These are phyloP conservation scores for Penicillium sp. DNA, from an alignment of 2,329 filamentous ascomycete genomes.

Conservation along the genomic window DNA sequence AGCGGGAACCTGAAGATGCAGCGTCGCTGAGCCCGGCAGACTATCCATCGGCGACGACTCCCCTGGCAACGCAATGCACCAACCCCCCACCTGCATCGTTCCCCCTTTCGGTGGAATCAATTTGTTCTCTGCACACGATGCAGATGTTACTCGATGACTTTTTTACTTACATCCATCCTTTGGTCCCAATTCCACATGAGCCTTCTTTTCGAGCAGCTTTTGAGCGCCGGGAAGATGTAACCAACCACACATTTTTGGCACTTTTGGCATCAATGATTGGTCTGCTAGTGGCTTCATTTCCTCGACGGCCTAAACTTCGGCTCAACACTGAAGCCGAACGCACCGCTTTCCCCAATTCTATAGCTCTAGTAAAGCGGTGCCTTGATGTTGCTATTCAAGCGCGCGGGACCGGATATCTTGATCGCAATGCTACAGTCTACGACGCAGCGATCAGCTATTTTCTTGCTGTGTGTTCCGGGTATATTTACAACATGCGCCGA, in stretches of 20 bases:
- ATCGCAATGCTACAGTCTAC: conserved; percentile 43
- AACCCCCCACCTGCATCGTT: conserved; percentile 37
- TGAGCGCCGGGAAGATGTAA: conserved; percentile 43
- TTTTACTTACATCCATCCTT: conserved; percentile 49
- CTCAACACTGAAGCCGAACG: conserved; percentile 40
- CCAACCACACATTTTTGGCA: conserved; percentile 43
- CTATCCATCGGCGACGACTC: conserved; percentile 39
- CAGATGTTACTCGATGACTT: conserved; percentile 46
- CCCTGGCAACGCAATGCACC: conserved; percentile 23
- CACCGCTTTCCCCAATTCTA: conserved; percentile 43
- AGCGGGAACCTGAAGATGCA: conserved; percentile 42
- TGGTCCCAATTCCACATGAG: conserved; percentile 48
- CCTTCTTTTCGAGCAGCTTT: conserved; percentile 46
- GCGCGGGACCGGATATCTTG: conserved; percentile 45
- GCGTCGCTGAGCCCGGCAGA: conserved; percentile 43
- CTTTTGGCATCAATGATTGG: conserved; percentile 48
- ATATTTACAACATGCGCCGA: conserved; percentile 40
- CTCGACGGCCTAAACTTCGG: conserved; percentile 43
- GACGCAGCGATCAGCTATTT: conserved; percentile 48
- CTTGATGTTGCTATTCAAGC: conserved; percentile 46
- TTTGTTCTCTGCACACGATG: conserved; percentile 43
- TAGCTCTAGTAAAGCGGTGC: conserved; percentile 44
- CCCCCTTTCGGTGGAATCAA: conserved; percentile 50
- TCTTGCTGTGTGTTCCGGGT: conserved; percentile 41
- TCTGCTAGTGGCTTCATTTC: conserved; percentile 45